Conservation (phyloP, 192 early-diverging fungal genomes). For the Podochytrium sp. region DNA sequence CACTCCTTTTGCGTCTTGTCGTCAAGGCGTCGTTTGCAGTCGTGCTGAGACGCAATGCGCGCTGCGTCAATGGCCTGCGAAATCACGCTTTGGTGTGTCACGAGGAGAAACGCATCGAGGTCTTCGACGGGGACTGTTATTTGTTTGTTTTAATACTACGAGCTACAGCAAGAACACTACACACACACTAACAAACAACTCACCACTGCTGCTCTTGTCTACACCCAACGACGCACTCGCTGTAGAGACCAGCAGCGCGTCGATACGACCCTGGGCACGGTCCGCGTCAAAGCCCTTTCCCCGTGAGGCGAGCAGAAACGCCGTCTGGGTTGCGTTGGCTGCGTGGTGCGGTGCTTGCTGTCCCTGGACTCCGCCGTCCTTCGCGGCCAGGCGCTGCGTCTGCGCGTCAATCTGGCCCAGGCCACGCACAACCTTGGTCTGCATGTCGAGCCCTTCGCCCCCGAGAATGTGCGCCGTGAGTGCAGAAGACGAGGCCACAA, state of each 20-base stretch:
- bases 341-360: not conserved
- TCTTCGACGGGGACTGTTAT: not conserved
- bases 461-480: constrained; percentile 2
- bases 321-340: constrained; percentile 30
- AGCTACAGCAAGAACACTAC: not conserved
- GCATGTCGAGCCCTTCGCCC: not conserved
- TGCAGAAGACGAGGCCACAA: not conserved
- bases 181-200: not conserved
- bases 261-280: constrained; percentile 46
- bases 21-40: constrained; percentile 70
- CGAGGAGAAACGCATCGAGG: constrained; percentile 68
- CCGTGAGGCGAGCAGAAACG: constrained; percentile 77
- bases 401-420: constrained; percentile 88
- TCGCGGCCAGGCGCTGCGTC: constrained; percentile 48
- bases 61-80: constrained; percentile 69
- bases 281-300: constrained; percentile 81
- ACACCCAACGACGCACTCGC: not conserved
- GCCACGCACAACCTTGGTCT: constrained; percentile 66
- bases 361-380: not conserved
- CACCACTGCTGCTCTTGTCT: not conserved
- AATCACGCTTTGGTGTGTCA: constrained; percentile 79
- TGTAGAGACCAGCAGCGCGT: not conserved
- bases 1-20: constrained; percentile 65
- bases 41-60: constrained; percentile 52
- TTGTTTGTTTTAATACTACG: not conserved